A percentile compares a stretch with the other conserved stretches of the same genome.
These are phyloP conservation scores for Glaciozyma antarctica DNA, from an alignment of 768 basidiomycete species.

Conservation along the genomic window DNA sequence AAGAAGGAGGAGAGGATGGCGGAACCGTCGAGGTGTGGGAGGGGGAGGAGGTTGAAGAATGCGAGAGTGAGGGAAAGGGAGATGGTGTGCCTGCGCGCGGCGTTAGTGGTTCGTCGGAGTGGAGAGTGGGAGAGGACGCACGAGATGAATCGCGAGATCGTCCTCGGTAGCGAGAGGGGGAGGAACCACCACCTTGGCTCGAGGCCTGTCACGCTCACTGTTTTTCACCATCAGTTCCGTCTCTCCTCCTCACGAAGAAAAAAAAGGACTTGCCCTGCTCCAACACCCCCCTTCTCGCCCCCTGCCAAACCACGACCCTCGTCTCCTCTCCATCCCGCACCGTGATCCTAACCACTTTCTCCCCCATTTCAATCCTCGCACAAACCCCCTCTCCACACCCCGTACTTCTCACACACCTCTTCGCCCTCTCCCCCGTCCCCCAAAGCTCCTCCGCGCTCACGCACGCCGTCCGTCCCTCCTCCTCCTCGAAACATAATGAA, in stretches of 20 bases:
- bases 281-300: conserved; percentile 46
- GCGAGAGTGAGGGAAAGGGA: conserved; percentile 14
- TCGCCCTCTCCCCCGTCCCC: background rate
- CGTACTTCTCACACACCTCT: conserved; percentile 4
- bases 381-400: conserved; percentile 1
- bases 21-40: conserved; percentile 21
- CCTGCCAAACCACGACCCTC: conserved; percentile 61
- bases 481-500: too few species aligned
- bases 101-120: background rate
- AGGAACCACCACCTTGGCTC: too few species aligned
- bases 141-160: too few species aligned
- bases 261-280: conserved; percentile 42
- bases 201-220: too few species aligned
- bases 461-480: too few species aligned
- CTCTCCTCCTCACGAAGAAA: too few species aligned
- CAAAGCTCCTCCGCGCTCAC: background rate
- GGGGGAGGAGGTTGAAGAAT: conserved; percentile 25
- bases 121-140: too few species aligned
- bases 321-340: conserved; percentile 50
- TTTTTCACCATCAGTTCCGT: too few species aligned
- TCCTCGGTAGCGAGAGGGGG: too few species aligned
- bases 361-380: conserved; percentile 49
- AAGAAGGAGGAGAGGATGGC: conserved; percentile 14
- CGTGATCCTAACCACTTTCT: conserved; percentile 58
- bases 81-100: background rate